Base-by-base conservation (phyloP, 2,329 filamentous ascomycete genomes). In the Fusarium circinatum region DNA sequence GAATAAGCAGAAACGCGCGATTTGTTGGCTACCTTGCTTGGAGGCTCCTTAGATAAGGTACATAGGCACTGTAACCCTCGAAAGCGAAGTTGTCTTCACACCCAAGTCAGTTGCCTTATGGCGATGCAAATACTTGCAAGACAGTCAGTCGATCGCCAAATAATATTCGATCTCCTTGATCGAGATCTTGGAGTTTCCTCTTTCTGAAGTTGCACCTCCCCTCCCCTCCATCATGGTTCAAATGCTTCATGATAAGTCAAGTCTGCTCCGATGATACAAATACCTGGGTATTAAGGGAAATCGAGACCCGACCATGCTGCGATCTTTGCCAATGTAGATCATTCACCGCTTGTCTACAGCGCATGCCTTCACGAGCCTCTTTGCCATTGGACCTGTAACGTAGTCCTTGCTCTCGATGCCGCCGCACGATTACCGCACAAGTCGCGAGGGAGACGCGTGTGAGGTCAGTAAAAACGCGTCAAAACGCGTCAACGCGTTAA, bases 401-500 rank as follows among this genome's bases (percentile, higher is more conserved):
- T 30, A 60, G 52, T 74, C 45, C 49, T 47, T 71, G 67, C 39
- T 55, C 58, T 55, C 59, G 38, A 51, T 24, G 26, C 48, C n/a
- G 36, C 61, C 52, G 71, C 71, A 71, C 62, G 58, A 51, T 72
- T 62, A 62, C 58, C 67, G 59, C 58, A 49, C 52, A 44, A 38
- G 55, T 57, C 71, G 62, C 71, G 71, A 74, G 54, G 34, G 48
- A 56, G 44, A 68, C 71, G 67, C 71, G 71, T 17, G 20, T 38
- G 54, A 65, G n/a, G 71, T 73, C 32, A 24, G 20, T 17, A 12
- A 61, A 52, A 67, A 44, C 71, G 56, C 71, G 71, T 65, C n/a
- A 13, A 44, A 44, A 58, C 71, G 67, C 67, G 71, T 30, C 3
- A 34, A 61, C 67, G 71, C 63, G 71, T 72, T 74, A 68, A 74